Evolutionary conservation across 768 basidiomycete genomes (phyloP).

Genomic region (Suillus alpinus): DNA sequence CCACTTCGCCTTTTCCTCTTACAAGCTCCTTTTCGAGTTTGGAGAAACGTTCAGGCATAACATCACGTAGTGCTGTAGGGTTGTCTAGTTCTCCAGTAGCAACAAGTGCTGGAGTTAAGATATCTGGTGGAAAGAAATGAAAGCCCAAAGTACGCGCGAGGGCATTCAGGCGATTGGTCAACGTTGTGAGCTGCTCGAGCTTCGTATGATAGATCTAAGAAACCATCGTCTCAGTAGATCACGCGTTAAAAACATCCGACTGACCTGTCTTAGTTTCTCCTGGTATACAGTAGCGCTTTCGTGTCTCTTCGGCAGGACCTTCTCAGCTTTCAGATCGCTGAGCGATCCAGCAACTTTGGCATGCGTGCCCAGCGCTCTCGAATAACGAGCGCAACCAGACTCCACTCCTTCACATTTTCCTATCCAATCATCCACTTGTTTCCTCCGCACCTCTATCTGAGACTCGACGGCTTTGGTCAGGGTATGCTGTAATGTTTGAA

Average conservation of each 20-base stretch:
- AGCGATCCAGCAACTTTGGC: conserved; percentile 62
- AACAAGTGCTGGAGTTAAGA: conserved; percentile 46
- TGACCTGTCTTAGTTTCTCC: conserved; percentile 76
- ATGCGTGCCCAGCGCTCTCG: conserved; percentile 68
- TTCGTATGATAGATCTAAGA: conserved; percentile 70
- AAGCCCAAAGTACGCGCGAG: conserved; percentile 59
- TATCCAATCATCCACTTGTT: conserved; percentile 78
- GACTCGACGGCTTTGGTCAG: conserved; percentile 74
- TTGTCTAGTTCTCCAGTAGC: conserved; percentile 38
- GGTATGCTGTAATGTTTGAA: conserved; percentile 67
- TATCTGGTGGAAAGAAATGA: conserved; percentile 56
- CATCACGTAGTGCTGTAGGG: conserved; percentile 53
- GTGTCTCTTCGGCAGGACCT: conserved; percentile 68
- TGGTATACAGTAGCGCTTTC: conserved; percentile 68
- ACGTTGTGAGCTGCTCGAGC: conserved; percentile 67
- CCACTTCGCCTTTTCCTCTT: conserved; percentile 83
- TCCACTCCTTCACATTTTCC: conserved; percentile 61
- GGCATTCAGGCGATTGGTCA: conserved; percentile 61
- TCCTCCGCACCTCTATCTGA: conserved; percentile 64
- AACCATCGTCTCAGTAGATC: neutral
- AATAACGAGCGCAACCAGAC: conserved; percentile 62
- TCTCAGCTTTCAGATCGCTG: conserved; percentile 68
- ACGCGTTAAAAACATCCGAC: conserved; percentile 21
- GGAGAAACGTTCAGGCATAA: conserved; percentile 77
- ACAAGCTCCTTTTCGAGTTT: conserved; percentile 83